phyloP scores from a whole-genome alignment of 2,329 filamentous ascomycete species.

The Lecanoromycetidae sp. region DNA sequence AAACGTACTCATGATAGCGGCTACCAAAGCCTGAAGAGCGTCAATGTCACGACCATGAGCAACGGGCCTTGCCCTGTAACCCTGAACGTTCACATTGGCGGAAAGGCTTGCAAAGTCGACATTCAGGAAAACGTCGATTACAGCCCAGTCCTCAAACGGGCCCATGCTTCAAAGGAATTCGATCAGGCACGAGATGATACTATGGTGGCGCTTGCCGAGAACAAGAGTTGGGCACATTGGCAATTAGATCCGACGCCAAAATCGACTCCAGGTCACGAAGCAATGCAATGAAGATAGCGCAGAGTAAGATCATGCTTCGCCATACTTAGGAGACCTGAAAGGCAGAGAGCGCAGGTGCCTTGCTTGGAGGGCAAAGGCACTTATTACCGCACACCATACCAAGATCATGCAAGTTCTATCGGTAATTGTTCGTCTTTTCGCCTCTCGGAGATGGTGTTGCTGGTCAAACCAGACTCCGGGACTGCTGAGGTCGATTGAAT shows the following conservation, averaged over 20 bases:
- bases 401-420: too few species aligned
- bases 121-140: not conserved
- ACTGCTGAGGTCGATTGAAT: too few species aligned
- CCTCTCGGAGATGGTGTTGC: too few species aligned
- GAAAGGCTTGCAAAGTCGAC: conserved; percentile 17
- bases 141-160: conserved; percentile 15
- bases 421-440: too few species aligned
- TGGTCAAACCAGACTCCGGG: too few species aligned
- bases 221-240: conserved; percentile 25
- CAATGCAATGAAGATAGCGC: conserved; percentile 27
- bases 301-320: conserved; percentile 26
- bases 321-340: conserved; percentile 24
- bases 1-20: conserved; percentile 7
- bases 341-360: conserved; percentile 24
- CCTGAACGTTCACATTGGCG: conserved; percentile 23
- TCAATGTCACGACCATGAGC: conserved; percentile 15
- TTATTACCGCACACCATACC: too few species aligned
- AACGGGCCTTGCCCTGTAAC: conserved; percentile 20
- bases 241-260: conserved; percentile 24
- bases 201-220: conserved; percentile 19
- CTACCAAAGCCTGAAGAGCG: conserved; percentile 2
- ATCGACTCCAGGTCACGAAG: conserved; percentile 25
- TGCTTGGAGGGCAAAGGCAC: conserved; percentile 24
- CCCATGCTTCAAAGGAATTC: conserved; percentile 21
- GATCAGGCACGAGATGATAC: conserved; percentile 23